phyloP scores from a whole-genome alignment of 768 basidiomycete genomes.

The Suillus subalutaceus region DNA sequence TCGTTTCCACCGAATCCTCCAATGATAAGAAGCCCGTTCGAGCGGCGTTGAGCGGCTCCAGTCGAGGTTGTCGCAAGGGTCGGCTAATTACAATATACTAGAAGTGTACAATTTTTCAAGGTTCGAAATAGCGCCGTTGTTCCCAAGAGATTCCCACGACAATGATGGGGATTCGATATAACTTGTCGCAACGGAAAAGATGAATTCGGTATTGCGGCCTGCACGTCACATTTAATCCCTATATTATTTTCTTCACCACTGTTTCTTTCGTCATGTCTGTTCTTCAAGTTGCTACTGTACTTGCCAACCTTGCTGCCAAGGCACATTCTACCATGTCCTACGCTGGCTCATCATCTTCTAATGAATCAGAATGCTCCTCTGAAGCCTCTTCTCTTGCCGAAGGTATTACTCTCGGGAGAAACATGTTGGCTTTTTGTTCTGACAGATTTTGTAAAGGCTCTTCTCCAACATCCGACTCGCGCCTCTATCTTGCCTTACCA shows the following conservation, averaged over 20 bases:
- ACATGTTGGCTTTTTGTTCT: neutral
- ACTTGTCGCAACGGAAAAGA: conserved; percentile 31
- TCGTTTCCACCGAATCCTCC: conserved; percentile 6
- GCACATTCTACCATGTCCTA: conserved; percentile 11
- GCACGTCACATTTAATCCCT: conserved; percentile 7
- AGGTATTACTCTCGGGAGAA: conserved; percentile 13
- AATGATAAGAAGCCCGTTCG: conserved; percentile 2
- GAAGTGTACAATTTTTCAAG: neutral
- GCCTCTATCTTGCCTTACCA: conserved; percentile 19
- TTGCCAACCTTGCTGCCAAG: conserved; percentile 29
- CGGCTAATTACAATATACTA: neutral
- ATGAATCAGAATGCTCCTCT: conserved; percentile 19
- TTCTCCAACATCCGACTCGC: conserved; percentile 17
- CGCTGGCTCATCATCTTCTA: conserved; percentile 8
- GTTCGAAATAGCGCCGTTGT: conserved; percentile 2
- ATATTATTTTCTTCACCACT: conserved; percentile 8
- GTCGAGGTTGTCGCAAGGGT: conserved; percentile 8
- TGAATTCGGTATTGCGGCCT: conserved; percentile 9
- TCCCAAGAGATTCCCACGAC: conserved; percentile 28
- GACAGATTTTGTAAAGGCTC: conserved; percentile 17
- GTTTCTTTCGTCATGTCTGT: conserved; percentile 31
- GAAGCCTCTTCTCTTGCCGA: conserved; percentile 22
- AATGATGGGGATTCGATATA: conserved; percentile 29
- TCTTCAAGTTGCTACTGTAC: conserved; percentile 24
- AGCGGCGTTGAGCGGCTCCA: neutral